phyloP scores from a whole-genome alignment of 2,329 filamentous ascomycete species.

The Penicillium sp. region DNA sequence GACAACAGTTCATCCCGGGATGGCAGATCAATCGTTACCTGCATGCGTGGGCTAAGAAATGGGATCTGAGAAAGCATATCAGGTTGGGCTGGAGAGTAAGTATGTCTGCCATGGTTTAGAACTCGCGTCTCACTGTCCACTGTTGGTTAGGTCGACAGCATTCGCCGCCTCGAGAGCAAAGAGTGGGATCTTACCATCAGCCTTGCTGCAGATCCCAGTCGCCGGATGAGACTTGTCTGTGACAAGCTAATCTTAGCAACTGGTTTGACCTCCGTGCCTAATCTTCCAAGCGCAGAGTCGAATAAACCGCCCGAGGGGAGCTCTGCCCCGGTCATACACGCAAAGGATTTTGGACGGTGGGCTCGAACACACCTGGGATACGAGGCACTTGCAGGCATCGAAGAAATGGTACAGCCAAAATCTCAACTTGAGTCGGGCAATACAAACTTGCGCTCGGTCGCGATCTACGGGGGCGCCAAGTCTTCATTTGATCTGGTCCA shows the following conservation, averaged over 20 bases:
- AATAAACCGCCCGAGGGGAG: not conserved
- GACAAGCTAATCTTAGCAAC: conserved; percentile 31
- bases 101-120: not conserved
- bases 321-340: conserved; percentile 17
- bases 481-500: conserved; percentile 28
- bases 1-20: conserved; percentile 25
- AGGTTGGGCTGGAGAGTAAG: conserved; percentile 25
- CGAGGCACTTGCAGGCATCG: conserved; percentile 9
- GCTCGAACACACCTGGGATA: conserved; percentile 24
- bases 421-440: too few relatives aligned
- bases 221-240: conserved; percentile 15
- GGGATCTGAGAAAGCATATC: conserved; percentile 22
- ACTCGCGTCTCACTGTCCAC: not conserved
- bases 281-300: conserved; percentile 12
- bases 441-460: conserved; percentile 18
- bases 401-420: too few relatives aligned
- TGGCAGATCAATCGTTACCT: conserved; percentile 29
- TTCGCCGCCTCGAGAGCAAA: conserved; percentile 21
- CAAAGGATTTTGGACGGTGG: conserved; percentile 25
- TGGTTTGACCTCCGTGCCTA: conserved; percentile 28
- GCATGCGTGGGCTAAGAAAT: conserved; percentile 24
- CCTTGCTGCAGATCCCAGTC: not conserved
- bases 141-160: conserved; percentile 18
- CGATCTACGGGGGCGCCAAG: conserved; percentile 27
- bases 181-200: conserved; percentile 25